Percentiles rank a stretch among this genome's conserved stretches.
Conservation (phyloP, 371 early-diverging fungal species). For the Zychaea mexicana region DNA sequence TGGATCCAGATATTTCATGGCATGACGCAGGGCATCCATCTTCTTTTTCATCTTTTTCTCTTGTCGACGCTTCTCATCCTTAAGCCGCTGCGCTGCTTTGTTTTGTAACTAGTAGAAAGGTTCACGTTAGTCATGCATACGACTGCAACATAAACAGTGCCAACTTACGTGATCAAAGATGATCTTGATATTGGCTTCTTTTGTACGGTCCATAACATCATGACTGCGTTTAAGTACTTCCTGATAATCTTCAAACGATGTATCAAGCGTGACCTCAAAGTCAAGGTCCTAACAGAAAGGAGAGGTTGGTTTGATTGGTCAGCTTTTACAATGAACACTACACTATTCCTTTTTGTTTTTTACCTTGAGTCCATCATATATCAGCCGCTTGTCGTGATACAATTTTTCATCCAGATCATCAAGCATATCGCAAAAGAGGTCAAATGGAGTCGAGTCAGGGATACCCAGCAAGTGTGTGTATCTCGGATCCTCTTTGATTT, state of each 20-base stretch:
- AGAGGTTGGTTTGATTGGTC: neutral
- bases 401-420: slow-evolving; percentile 79
- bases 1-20: slow-evolving; percentile 69
- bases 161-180: slow-evolving; percentile 27
- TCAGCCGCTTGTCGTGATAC: slow-evolving; percentile 68
- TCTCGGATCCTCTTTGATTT: slow-evolving; percentile 70
- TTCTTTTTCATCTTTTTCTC: slow-evolving; percentile 70
- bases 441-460: slow-evolving; percentile 85
- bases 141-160: neutral
- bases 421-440: slow-evolving; percentile 90
- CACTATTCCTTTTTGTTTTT: neutral
- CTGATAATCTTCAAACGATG: slow-evolving; percentile 53
- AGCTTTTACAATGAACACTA: no score
- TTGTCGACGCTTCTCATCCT: slow-evolving; percentile 77
- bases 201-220: slow-evolving; percentile 18
- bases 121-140: no score
- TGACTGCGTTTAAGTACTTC: slow-evolving; percentile 16
- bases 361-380: slow-evolving; percentile 63
- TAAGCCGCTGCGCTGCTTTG: slow-evolving; percentile 62
- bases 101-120: slow-evolving; percentile 26
- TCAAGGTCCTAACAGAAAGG: slow-evolving; percentile 31
- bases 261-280: slow-evolving; percentile 55
- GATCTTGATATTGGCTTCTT: slow-evolving; percentile 41
- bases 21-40: slow-evolving; percentile 74
- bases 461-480: slow-evolving; percentile 80